These are phyloP conservation scores for Rhamnella rubrinervis DNA, from an alignment of 331 rosid genomes.

Conservation along the genomic window DNA sequence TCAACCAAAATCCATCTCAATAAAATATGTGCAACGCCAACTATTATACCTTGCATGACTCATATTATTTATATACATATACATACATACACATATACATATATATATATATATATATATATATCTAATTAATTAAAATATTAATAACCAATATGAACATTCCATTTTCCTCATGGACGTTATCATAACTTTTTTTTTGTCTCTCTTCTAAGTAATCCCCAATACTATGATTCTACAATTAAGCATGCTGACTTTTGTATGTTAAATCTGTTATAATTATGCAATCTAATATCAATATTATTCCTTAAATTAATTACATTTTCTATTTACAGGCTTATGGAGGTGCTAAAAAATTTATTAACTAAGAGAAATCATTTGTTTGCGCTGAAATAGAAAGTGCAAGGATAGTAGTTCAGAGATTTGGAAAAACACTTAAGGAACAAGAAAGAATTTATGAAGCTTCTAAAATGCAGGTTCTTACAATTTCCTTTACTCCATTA, in stretches of 20 bases:
- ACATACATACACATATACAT: too few species aligned
- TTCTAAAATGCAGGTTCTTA: conserved; percentile 65
- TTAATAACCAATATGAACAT: too few species aligned
- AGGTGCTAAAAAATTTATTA: conserved; percentile 90
- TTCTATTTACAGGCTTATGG: conserved; percentile 65
- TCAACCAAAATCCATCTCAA: too few species aligned
- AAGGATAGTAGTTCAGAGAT: conserved; percentile 79
- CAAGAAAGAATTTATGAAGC: conserved; percentile 56
- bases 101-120: too few species aligned
- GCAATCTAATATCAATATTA: not conserved
- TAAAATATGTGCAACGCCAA: too few species aligned
- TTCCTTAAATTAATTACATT: conserved; percentile 3
- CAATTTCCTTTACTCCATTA: not conserved
- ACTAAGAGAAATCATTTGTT: conserved; percentile 92
- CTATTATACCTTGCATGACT: too few species aligned
- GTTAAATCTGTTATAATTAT: not conserved
- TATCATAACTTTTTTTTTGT: too few species aligned
- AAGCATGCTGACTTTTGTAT: not conserved
- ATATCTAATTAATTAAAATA: too few species aligned
- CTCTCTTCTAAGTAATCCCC: too few species aligned
- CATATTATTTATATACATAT: too few species aligned
- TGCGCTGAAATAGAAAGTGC: conserved; percentile 99
- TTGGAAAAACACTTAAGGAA: conserved; percentile 62
- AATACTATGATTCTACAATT: not conserved
- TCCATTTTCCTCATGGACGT: too few species aligned